Conservation (phyloP, 2,329 filamentous ascomycete genomes). For the Stachybotrys chartarum region DNA sequence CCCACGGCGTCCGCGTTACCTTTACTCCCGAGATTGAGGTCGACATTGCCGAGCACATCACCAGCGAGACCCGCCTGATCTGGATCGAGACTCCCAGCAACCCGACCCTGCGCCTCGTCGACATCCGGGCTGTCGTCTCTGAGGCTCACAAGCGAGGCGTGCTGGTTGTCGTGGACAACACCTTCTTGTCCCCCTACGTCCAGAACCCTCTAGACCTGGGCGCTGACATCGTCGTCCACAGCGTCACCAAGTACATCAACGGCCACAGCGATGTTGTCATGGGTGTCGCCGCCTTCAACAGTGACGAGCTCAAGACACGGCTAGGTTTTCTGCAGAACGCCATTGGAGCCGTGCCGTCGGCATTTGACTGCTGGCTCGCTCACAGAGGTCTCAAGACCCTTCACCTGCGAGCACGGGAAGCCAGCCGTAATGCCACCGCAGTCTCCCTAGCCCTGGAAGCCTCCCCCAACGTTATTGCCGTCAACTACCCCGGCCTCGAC, state of each 20-base stretch:
- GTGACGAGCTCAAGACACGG: constrained; percentile 65
- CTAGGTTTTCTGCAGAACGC: constrained; percentile 94
- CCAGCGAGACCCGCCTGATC: constrained; percentile 81
- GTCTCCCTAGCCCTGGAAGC: constrained; percentile 72
- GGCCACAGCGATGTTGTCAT: constrained; percentile 96
- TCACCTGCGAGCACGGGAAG: constrained; percentile 83
- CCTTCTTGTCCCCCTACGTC: constrained; percentile 91
- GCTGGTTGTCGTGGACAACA: constrained; percentile 98
- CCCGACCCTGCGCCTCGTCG: constrained; percentile 85
- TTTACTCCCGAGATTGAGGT: constrained; percentile 91
- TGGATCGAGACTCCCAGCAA: constrained; percentile 96
- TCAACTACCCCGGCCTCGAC: constrained; percentile 91
- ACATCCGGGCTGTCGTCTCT: constrained; percentile 79
- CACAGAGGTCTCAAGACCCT: constrained; percentile 96
- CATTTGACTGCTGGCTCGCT: constrained; percentile 97
- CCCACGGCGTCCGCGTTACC: constrained; percentile 89
- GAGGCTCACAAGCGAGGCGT: constrained; percentile 84
- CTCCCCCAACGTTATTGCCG: constrained; percentile 74
- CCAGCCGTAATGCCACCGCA: constrained; percentile 70
- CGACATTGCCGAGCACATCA: constrained; percentile 79
- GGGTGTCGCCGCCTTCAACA: constrained; percentile 95
- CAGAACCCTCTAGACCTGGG: constrained; percentile 95
- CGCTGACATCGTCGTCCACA: constrained; percentile 94
- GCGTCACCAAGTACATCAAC: constrained; percentile 98
- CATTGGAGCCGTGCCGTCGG: constrained; percentile 86